These are phyloP conservation scores for Asclepias syriaca DNA, from an alignment of 257 asterid genomes.

Conservation along the genomic window DNA sequence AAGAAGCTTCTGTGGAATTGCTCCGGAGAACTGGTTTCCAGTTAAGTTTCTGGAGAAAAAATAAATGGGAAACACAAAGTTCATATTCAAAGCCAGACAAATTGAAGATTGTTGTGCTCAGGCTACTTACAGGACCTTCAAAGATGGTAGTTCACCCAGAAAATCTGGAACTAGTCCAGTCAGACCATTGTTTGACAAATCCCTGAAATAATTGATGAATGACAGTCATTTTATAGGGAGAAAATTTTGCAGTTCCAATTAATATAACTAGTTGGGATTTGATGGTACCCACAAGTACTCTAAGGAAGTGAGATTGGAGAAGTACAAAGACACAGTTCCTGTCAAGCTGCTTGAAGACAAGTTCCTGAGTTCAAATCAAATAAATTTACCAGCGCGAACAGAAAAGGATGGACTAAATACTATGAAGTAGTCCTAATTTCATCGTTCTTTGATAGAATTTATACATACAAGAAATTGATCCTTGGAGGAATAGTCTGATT, in stretches of 20 bases:
- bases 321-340: slow-evolving; percentile 16
- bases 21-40: slow-evolving; percentile 32
- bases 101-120: not conserved
- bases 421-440: no score
- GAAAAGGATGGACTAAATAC: not conserved
- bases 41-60: slow-evolving; percentile 23
- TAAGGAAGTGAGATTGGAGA: slow-evolving; percentile 21
- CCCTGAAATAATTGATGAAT: slow-evolving; percentile 21
- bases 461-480: slow-evolving; percentile 31
- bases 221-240: not conserved
- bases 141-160: slow-evolving; percentile 14
- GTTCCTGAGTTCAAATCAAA: slow-evolving; percentile 14
- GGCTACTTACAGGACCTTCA: slow-evolving; percentile 26
- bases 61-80: not conserved
- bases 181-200: slow-evolving; percentile 27
- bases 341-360: slow-evolving; percentile 27
- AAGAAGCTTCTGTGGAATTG: slow-evolving; percentile 29
- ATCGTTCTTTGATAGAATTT: not conserved
- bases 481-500: slow-evolving; percentile 12
- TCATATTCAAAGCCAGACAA: not conserved
- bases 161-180: slow-evolving; percentile 28
- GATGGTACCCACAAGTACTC: slow-evolving; percentile 23
- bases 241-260: not conserved
- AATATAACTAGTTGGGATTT: no score
- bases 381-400: not conserved